A percentile compares a stretch with the other conserved stretches of the same genome.
phyloP scores from a whole-genome alignment of 495 filamentous ascomycete genomes.

The Penicillium robsamsonii region DNA sequence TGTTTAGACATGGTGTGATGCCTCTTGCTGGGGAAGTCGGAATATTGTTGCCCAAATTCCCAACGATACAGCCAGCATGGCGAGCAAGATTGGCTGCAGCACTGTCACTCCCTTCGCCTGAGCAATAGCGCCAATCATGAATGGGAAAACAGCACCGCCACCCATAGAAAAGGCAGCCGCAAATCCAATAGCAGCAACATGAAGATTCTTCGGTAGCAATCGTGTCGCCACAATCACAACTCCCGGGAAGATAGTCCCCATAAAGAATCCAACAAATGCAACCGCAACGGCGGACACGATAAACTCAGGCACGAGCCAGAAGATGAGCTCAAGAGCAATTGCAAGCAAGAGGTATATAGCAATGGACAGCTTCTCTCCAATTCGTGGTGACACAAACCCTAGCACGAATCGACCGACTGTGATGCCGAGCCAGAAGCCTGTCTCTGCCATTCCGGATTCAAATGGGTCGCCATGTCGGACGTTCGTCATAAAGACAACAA shows the following conservation, averaged over 20 bases:
- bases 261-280: conserved; percentile 64
- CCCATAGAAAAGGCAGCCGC: conserved; percentile 72
- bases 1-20: conserved; percentile 7
- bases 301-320: conserved; percentile 66
- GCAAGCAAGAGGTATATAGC: conserved; percentile 46
- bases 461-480: conserved; percentile 51
- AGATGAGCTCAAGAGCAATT: conserved; percentile 54
- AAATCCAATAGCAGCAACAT: conserved; percentile 76
- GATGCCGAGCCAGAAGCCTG: conserved; percentile 60
- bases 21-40: conserved; percentile 9
- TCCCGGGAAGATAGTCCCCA: conserved; percentile 62
- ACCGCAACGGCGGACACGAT: conserved; percentile 67
- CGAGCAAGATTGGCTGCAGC: conserved; percentile 64
- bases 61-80: conserved; percentile 29
- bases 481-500: conserved; percentile 58
- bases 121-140: conserved; percentile 69
- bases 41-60: conserved; percentile 20
- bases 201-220: conserved; percentile 67
- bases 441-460: conserved; percentile 54
- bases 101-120: conserved; percentile 67
- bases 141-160: conserved; percentile 70
- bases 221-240: conserved; percentile 74
- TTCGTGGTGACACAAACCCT: conserved; percentile 54
- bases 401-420: conserved; percentile 54
- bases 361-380: conserved; percentile 60